Evolutionary conservation across 768 basidiomycete genomes (phyloP).

Genomic region (Pholiota microspora): DNA sequence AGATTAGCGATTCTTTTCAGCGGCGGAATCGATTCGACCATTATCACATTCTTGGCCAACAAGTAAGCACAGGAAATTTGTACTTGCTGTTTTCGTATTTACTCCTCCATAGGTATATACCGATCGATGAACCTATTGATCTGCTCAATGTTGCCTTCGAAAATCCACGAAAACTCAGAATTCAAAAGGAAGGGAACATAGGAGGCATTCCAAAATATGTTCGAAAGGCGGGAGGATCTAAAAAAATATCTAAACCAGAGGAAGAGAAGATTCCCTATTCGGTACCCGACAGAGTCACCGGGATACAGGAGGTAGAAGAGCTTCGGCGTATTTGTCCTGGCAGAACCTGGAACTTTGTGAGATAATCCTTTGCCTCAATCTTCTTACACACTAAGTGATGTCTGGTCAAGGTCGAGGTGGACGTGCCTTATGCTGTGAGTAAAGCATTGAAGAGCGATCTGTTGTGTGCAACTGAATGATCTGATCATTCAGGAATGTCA

Average conservation of each 20-base stretch:
- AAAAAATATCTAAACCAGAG: conserved; percentile 45
- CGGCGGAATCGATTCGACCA: conserved; percentile 92
- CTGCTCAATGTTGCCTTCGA: conserved; percentile 94
- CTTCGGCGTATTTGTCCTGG: conserved; percentile 71
- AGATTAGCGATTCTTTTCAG: conserved; percentile 89
- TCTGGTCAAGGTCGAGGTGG: conserved; percentile 68
- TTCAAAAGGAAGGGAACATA: conserved; percentile 44
- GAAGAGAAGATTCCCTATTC: conserved; percentile 72
- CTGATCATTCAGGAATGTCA: conserved; percentile 59
- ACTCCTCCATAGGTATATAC: conserved; percentile 54
- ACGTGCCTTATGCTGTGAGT: conserved; percentile 76
- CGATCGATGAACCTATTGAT: conserved; percentile 81
- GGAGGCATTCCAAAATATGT: conserved; percentile 29
- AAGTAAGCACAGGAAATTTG: conserved; percentile 38
- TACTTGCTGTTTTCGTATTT: neutral
- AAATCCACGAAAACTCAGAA: conserved; percentile 77
- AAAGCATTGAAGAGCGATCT: neutral
- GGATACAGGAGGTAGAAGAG: conserved; percentile 75
- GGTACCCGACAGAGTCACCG: conserved; percentile 89
- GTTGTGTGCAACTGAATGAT: neutral
- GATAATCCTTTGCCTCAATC: conserved; percentile 23
- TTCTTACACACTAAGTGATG: neutral
- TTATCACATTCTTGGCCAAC: conserved; percentile 79
- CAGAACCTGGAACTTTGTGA: conserved; percentile 88
- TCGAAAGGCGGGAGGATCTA: conserved; percentile 12